Percentiles rank a stretch among this genome's conserved stretches.
Evolutionary conservation across 129 eudicot species (phyloP).

Genomic region (Apium graveolens): DNA sequence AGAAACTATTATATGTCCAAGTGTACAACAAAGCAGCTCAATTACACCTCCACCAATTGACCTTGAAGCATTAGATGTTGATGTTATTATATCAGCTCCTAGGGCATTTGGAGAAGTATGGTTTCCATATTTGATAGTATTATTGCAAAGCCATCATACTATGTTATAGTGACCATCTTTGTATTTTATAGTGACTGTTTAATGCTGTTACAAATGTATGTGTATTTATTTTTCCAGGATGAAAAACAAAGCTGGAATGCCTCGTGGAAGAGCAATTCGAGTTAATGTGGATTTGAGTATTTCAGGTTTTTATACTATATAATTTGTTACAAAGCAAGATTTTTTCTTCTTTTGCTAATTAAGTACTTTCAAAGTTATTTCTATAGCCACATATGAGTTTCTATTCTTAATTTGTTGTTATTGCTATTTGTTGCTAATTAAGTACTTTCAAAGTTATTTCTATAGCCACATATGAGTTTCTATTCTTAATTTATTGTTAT

Average conservation of each 20-base stretch:
- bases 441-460: background rate
- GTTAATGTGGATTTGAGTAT: constrained; percentile 71
- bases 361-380: background rate
- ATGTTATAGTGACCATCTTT: too few species aligned
- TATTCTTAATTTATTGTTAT: too few species aligned
- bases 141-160: background rate
- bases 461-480: background rate
- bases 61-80: constrained; percentile 70
- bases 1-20: too few species aligned
- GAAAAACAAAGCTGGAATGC: constrained; percentile 50
- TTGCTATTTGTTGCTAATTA: background rate
- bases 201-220: background rate
- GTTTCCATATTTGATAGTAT: background rate
- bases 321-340: background rate
- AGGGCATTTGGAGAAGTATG: constrained; percentile 74
- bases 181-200: background rate
- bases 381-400: background rate
- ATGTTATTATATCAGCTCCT: constrained; percentile 65
- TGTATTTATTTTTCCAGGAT: constrained; percentile 39
- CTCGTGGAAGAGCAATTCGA: constrained; percentile 37
- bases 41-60: constrained; percentile 39
- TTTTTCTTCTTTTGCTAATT: background rate
- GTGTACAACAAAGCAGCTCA: constrained; percentile 25
- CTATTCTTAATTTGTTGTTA: too few species aligned
- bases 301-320: background rate